These are phyloP conservation scores for Candida gorgasii DNA, from an alignment of 805 yeast genomes.

Conservation along the genomic window DNA sequence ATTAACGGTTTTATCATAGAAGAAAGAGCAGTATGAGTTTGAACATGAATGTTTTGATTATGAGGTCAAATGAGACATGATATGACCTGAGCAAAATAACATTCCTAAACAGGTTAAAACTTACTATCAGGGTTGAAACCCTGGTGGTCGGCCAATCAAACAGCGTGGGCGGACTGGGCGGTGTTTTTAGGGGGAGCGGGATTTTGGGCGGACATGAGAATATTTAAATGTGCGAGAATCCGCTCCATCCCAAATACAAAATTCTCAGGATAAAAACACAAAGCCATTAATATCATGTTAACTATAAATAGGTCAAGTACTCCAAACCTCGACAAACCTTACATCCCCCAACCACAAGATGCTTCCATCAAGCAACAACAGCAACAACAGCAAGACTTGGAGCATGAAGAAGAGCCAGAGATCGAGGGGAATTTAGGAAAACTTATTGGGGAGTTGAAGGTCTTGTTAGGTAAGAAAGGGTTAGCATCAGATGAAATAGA, in stretches of 20 bases:
- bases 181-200: slow-evolving; percentile 1
- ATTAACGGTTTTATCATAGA: not conserved
- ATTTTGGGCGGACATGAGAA: not conserved
- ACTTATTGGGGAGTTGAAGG: slow-evolving; percentile 23
- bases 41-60: too few species aligned
- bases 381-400: not conserved
- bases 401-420: slow-evolving; percentile 10
- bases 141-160: slow-evolving; percentile 1
- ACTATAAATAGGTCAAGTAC: slow-evolving; percentile 4
- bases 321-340: slow-evolving; percentile 3
- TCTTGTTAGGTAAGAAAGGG: slow-evolving; percentile 25
- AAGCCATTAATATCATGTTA: not conserved
- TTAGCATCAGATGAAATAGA: slow-evolving; percentile 52
- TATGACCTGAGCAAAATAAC: not conserved
- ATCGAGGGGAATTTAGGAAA: slow-evolving; percentile 22
- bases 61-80: not conserved
- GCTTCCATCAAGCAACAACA: not conserved
- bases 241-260: slow-evolving; percentile 8
- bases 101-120: slow-evolving; percentile 1
- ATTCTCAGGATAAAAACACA: not conserved
- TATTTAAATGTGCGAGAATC: not conserved
- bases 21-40: too few species aligned
- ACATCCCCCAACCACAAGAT: not conserved
- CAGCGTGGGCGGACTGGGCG: slow-evolving; percentile 5
- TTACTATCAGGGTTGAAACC: slow-evolving; percentile 2